Evolutionary conservation across 2,329 filamentous ascomycete species (phyloP).

Genomic region (Pezicula neosporulosa): DNA sequence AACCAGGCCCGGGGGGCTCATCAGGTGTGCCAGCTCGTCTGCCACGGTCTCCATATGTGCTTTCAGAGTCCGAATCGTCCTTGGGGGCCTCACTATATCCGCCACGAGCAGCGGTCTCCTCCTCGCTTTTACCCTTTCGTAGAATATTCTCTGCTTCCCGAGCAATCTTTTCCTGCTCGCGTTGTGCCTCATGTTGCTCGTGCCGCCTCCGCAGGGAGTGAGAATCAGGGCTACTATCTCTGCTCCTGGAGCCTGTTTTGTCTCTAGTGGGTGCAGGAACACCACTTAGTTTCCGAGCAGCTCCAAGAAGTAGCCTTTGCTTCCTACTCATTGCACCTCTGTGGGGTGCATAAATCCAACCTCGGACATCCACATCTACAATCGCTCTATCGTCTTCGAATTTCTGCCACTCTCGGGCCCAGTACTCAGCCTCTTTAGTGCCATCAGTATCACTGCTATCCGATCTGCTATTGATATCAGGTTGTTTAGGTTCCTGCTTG

Average conservation of each 20-base stretch:
- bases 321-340: constrained; percentile 80
- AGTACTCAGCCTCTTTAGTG: constrained; percentile 67
- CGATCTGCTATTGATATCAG: constrained; percentile 30
- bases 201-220: constrained; percentile 26
- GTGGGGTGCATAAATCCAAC: constrained; percentile 91
- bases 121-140: constrained; percentile 66
- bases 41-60: constrained; percentile 19
- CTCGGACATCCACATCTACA: constrained; percentile 90
- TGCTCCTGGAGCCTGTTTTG: constrained; percentile 27
- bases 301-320: constrained; percentile 80
- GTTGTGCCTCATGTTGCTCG: constrained; percentile 44
- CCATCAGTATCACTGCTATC: constrained; percentile 34
- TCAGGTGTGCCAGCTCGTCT: constrained; percentile 19
- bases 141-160: constrained; percentile 76
- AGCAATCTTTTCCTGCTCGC: constrained; percentile 63
- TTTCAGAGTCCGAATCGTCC: constrained; percentile 36
- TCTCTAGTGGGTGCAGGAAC: constrained; percentile 63
- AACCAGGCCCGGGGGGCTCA: constrained; percentile 26
- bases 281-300: constrained; percentile 84
- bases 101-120: constrained; percentile 65
- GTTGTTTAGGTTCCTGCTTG: constrained; percentile 23
- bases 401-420: constrained; percentile 74
- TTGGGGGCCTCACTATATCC: constrained; percentile 67
- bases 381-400: constrained; percentile 80
- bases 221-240: constrained; percentile 25